Evolutionary conservation across 306 rosid species (phyloP), one percentile per base, ranked within the genome.

Genomic region (Mucuna pruriens): DNA sequence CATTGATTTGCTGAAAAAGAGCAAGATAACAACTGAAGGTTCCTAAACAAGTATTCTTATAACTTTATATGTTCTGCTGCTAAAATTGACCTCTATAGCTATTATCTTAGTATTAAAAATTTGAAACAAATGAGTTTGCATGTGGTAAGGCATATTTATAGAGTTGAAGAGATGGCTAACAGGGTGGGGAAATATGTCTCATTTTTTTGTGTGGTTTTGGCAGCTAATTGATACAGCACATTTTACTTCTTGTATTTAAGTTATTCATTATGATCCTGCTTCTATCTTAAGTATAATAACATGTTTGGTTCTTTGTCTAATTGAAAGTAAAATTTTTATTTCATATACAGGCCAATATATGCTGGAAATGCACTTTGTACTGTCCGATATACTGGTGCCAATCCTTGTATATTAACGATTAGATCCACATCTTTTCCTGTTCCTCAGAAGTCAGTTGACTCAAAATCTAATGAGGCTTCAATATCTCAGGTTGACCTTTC

Each of bases 361-460:
- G 99, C 99, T 54, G 99, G 99, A 62, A 95, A 95, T 87, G 97
- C 99, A 16, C 95, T 92, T 80, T 90, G 89, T 83, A 92, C 92
- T 0, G 94, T 92, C 74, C 88, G 87, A 81, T 92, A 95, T 72
- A 84, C 89, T 9, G 97, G 97, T 72, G 81, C 84, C 83, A 90
- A 79, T 81, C 98, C 98, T 76, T 95, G 98, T 83, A 65, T 95
- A 85, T 79, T 95, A 87, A 93, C 97, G 16, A 79, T 95, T 76
- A 82, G 99, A 87, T 84, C 97, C 52, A 95, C 97, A 65, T 95
- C 99, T 40, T 95, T 92, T 84, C 94, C 94, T 0, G 87, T 86
- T 44, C 29, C 85, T 52, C 74, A 81, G 29, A 74, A 76, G 57
- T 60, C 85, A 33, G 90, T 75, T 64, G 91, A 89, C 62, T 78